phyloP scores from a whole-genome alignment of 1,284 basidiomycete species.

The Lentinus polychrous region DNA sequence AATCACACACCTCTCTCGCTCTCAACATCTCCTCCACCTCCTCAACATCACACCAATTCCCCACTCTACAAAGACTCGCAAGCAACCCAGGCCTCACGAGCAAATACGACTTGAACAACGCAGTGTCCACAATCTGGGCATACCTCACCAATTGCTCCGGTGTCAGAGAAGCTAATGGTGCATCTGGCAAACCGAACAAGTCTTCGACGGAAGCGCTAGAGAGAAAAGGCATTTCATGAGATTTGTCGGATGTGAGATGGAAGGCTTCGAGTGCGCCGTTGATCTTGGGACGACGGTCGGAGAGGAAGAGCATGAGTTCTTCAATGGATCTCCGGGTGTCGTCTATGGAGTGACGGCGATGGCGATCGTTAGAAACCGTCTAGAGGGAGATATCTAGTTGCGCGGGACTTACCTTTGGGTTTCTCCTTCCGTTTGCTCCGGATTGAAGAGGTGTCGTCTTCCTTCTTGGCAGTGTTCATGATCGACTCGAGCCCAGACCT shows the following conservation, averaged over 20 bases:
- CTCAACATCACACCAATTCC: constrained; percentile 96
- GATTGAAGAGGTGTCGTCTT: constrained; percentile 56
- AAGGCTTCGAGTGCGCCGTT: constrained; percentile 66
- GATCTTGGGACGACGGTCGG: constrained; percentile 82
- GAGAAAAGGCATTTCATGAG: constrained; percentile 55
- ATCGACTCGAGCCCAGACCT: constrained; percentile 49
- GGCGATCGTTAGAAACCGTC: not conserved
- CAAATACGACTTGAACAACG: constrained; percentile 91
- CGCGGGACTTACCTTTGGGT: constrained; percentile 21
- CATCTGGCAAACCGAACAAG: constrained; percentile 68
- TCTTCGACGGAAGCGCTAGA: constrained; percentile 67
- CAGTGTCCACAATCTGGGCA: constrained; percentile 94
- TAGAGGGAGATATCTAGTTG: not conserved
- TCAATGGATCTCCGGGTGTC: constrained; percentile 60
- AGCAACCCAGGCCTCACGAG: constrained; percentile 79
- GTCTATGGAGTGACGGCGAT: constrained; percentile 36
- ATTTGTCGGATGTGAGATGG: constrained; percentile 63
- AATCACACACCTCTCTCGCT: constrained; percentile 67
- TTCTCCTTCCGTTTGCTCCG: constrained; percentile 32
- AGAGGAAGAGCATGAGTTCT: constrained; percentile 66
- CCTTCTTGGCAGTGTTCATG: constrained; percentile 37
- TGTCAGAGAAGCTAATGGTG: constrained; percentile 61
- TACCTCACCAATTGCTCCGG: constrained; percentile 79
- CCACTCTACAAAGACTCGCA: constrained; percentile 83
- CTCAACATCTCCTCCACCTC: constrained; percentile 89